Evolutionary conservation across 164 flowering plant genomes (phyloP).

Genomic region (Tetrastigma voinierianum): DNA sequence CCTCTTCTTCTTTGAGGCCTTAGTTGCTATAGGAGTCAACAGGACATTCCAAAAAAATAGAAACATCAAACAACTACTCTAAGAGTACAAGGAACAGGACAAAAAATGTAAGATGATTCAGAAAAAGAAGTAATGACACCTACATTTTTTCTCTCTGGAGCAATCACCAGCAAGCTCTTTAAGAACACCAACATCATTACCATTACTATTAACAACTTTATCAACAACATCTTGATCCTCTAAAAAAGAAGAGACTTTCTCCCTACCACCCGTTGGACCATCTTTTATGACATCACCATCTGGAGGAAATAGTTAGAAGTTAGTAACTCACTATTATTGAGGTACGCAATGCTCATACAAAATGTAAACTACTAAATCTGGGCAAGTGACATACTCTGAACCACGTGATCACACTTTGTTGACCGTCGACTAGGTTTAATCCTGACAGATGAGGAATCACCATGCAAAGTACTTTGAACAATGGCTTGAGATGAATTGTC

Average conservation of each 20-base stretch:
- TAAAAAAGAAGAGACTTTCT: slow-evolving; percentile 10
- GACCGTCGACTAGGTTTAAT: slow-evolving; percentile 16
- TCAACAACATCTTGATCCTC: slow-evolving; percentile 12
- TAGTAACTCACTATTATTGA: not conserved
- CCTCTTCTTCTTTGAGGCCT: slow-evolving; percentile 41
- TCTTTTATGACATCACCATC: slow-evolving; percentile 21
- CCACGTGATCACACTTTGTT: slow-evolving; percentile 12
- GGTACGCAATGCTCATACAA: not conserved
- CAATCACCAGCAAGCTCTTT: slow-evolving; percentile 10
- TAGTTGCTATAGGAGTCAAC: slow-evolving; percentile 34
- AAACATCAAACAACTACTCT: not conserved
- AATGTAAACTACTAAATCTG: no score
- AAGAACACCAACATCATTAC: slow-evolving; percentile 15
- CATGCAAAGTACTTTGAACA: slow-evolving; percentile 11
- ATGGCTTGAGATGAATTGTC: slow-evolving; percentile 9
- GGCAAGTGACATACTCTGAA: slow-evolving; percentile 36
- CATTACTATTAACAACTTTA: slow-evolving; percentile 17
- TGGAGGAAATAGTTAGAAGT: slow-evolving; percentile 11
- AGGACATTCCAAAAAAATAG: not conserved
- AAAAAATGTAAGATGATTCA: not conserved
- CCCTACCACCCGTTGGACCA: slow-evolving; percentile 10
- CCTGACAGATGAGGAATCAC: slow-evolving; percentile 15
- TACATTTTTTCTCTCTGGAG: slow-evolving; percentile 13
- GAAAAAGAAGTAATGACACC: not conserved
- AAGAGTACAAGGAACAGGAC: not conserved